A percentile compares a stretch with the other conserved stretches of the same genome.
Evolutionary conservation across 2,329 filamentous ascomycete species (phyloP).

Genomic region (Fusarium sp.): DNA sequence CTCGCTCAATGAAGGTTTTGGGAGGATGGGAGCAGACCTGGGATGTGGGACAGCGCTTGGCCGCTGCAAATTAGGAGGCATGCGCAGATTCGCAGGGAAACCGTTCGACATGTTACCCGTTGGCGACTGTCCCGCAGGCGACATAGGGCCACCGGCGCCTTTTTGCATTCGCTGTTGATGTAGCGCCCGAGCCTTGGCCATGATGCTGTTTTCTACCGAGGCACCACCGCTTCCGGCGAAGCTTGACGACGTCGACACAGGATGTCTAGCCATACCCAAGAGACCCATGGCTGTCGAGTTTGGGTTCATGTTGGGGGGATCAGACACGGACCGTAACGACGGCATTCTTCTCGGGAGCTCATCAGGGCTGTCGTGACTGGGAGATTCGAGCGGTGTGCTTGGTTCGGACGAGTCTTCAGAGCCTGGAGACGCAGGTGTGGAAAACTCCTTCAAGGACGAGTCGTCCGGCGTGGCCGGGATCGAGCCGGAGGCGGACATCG

Average conservation of each 20-base stretch:
- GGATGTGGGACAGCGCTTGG: constrained; percentile 62
- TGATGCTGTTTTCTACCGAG: constrained; percentile 55
- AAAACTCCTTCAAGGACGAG: constrained; percentile 48
- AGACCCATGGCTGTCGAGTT: constrained; percentile 88
- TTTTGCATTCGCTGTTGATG: constrained; percentile 60
- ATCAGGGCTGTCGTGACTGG: constrained; percentile 48
- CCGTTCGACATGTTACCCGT: constrained; percentile 55
- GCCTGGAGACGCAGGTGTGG: constrained; percentile 57
- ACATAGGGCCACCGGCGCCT: constrained; percentile 46
- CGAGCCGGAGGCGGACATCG: constrained; percentile 50
- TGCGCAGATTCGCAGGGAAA: constrained; percentile 56
- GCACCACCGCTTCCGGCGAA: constrained; percentile 47
- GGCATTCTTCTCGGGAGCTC: constrained; percentile 64
- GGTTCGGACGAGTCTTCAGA: constrained; percentile 61
- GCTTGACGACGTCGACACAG: constrained; percentile 55
- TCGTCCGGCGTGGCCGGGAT: constrained; percentile 62
- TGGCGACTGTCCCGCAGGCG: constrained; percentile 48
- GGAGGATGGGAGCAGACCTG: constrained; percentile 65
- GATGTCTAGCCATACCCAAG: constrained; percentile 73
- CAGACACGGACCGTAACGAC: constrained; percentile 70
- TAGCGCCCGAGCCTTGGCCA: constrained; percentile 61
- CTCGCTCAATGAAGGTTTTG: constrained; percentile 72
- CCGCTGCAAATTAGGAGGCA: constrained; percentile 55
- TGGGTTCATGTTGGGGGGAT: constrained; percentile 74
- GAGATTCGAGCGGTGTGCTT: constrained; percentile 60